Evolutionary conservation across 1,284 basidiomycete species (phyloP), one percentile per base, ranked within the genome.

Genomic region (Naganishia albida): DNA sequence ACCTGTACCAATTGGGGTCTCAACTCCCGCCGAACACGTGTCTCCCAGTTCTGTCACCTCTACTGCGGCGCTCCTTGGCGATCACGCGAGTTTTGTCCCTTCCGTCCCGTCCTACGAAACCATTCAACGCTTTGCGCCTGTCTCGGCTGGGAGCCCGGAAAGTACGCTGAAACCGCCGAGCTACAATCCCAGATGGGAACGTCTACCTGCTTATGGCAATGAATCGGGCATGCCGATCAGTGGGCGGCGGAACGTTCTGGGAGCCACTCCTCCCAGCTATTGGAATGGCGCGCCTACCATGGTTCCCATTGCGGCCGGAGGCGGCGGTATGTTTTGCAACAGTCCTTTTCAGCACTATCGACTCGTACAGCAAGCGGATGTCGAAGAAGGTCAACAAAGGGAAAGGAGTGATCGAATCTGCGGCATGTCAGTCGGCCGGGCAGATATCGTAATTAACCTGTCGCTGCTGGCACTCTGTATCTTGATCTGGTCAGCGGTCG

Each of bases 101-200:
- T 23, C 57, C 18, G 49, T 60, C 40, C 57, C 57, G 28, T 60
- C 57, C 12, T 60, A 60, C 39, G 46, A 38, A 34, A 60, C 57
- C n/a, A 34, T 60, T 23, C 57, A 50, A 50, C 15, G 48, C 43
- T 7, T 44, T 30, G 34, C 42, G 25, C 40, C 40, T 43, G 40
- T 18, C 28, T 39, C 39, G 3, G 34, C 6, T 46, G 43, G n/a
- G 8, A 38, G 3, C 23, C 2, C 44, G 46, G 12, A 49, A 1
- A 28, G 57, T 26, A 30, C 46, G 7, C 20, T 16, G 12, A 60
- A 56, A 40, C 57, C 57, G 10, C 57, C 57, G 7, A 50, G 46
- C 3, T 60, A 60, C 46, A 40, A 60, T 50, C 57, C 57, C 10
- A 28, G 38, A 26, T 60, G 57, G 57, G 57, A 60, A 23, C 34